Conservation (phyloP, 441 rosid genomes). For the Euphorbia celastroides region DNA sequence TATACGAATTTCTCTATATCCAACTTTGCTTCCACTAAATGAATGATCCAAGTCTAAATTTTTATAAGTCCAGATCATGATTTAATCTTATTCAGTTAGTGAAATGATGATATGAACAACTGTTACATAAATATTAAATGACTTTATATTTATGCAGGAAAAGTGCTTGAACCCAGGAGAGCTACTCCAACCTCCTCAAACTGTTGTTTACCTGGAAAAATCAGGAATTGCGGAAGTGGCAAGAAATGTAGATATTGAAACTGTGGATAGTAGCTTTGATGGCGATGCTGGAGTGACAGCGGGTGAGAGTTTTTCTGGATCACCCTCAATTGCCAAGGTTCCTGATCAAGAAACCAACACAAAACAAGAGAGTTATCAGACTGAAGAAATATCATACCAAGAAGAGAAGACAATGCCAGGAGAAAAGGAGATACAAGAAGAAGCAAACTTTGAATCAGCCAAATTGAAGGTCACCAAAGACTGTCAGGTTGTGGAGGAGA, state of each 20-base stretch:
- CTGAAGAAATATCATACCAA: conserved; percentile 16
- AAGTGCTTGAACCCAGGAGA: conserved; percentile 17
- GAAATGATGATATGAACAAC: not conserved
- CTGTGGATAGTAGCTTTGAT: conserved; percentile 14
- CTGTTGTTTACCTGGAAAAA: conserved; percentile 20
- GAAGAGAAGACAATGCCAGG: conserved; percentile 21
- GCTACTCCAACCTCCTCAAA: conserved; percentile 24
- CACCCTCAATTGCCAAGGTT: conserved; percentile 31
- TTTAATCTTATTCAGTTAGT: not conserved
- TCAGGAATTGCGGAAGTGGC: conserved; percentile 18
- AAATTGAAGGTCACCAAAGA: conserved; percentile 24
- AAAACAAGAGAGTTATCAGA: conserved; percentile 19
- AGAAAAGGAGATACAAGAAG: conserved; percentile 24
- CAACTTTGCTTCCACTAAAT: not conserved
- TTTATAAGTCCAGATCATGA: not conserved
- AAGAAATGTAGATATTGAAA: conserved; percentile 15
- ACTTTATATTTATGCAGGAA: conserved; percentile 31
- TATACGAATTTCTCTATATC: not conserved
- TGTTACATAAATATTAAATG: conserved; percentile 3
- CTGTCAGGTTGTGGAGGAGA: conserved; percentile 13
- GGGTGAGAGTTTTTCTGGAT: conserved; percentile 35
- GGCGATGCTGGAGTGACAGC: conserved; percentile 26
- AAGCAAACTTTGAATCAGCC: conserved; percentile 11
- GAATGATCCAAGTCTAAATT: not conserved
- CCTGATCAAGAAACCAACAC: conserved; percentile 22